Conservation (phyloP, 208 protist genomes). For the Wallacemonas collosoma region DNA sequence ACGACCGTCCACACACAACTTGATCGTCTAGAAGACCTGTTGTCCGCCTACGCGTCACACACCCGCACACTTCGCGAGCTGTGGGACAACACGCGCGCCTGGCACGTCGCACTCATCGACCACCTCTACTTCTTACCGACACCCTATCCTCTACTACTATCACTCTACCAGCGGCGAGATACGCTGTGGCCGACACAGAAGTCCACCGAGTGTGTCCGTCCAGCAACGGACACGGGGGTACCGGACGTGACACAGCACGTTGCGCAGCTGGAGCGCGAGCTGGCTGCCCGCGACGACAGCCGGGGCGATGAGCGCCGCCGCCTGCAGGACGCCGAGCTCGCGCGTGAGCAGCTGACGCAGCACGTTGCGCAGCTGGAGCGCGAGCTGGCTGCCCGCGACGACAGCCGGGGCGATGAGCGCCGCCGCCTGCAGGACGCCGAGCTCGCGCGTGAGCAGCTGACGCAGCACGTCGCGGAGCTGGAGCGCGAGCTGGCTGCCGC, state of each 20-base stretch:
- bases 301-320: neutral
- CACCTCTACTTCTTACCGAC: slow-evolving; percentile 11
- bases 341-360: neutral
- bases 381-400: slow-evolving; percentile 2
- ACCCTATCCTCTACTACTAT: slow-evolving; percentile 7
- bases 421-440: slow-evolving; percentile 11
- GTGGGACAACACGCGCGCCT: neutral
- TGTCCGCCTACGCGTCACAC: neutral
- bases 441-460: neutral
- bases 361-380: slow-evolving; percentile 10
- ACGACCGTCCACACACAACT: slow-evolving; percentile 7
- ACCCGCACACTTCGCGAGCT: neutral
- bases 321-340: slow-evolving; percentile 9
- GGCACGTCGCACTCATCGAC: slow-evolving; percentile 3
- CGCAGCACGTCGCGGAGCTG: slow-evolving; percentile 2
- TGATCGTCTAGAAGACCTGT: slow-evolving; percentile 1
- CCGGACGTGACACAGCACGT: neutral
- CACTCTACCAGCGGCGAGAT: slow-evolving; percentile 7
- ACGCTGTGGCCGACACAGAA: slow-evolving; percentile 6
- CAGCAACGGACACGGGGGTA: neutral
- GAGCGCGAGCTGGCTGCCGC: slow-evolving; percentile 5
- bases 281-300: neutral
- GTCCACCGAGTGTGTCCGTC: neutral
- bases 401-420: neutral
- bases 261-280: slow-evolving; percentile 7